These are phyloP conservation scores for Plectosphaerella cucumerina DNA, from an alignment of 2,329 filamentous ascomycete species.

Conservation along the genomic window DNA sequence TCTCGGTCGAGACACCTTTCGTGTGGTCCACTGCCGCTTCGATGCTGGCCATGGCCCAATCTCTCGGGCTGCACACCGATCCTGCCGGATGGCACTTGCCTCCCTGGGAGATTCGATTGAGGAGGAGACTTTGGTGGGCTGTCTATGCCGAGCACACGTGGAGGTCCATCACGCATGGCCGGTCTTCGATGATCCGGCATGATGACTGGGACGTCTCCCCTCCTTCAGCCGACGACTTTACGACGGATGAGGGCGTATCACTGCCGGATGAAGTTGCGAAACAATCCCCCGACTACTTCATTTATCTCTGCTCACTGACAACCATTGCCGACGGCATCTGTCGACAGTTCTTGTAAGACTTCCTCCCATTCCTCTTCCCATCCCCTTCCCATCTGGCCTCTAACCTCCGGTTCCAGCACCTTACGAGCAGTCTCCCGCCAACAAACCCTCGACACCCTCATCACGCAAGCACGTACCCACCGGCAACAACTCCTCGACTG, in stretches of 20 bases:
- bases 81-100: slow-evolving; percentile 50
- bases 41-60: slow-evolving; percentile 41
- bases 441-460: slow-evolving; percentile 36
- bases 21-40: slow-evolving; percentile 32
- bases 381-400: background rate
- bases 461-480: slow-evolving; percentile 26
- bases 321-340: slow-evolving; percentile 39
- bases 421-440: slow-evolving; percentile 7
- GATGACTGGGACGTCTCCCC: slow-evolving; percentile 45
- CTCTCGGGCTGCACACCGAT: slow-evolving; percentile 48
- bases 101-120: slow-evolving; percentile 47
- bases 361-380: background rate
- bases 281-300: slow-evolving; percentile 31
- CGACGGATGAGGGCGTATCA: slow-evolving; percentile 18
- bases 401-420: slow-evolving; percentile 5
- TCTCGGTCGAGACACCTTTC: slow-evolving; percentile 13
- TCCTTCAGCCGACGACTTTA: slow-evolving; percentile 15
- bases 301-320: slow-evolving; percentile 38
- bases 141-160: slow-evolving; percentile 55
- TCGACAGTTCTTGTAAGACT: slow-evolving; percentile 14
- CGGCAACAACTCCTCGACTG: slow-evolving; percentile 41
- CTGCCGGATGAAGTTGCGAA: slow-evolving; percentile 30
- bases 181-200: slow-evolving; percentile 43
- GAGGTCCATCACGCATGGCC: slow-evolving; percentile 47
- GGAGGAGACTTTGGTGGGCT: slow-evolving; percentile 54